Conservation (phyloP, 2,329 filamentous ascomycete genomes). For the Esteya vermicola region DNA sequence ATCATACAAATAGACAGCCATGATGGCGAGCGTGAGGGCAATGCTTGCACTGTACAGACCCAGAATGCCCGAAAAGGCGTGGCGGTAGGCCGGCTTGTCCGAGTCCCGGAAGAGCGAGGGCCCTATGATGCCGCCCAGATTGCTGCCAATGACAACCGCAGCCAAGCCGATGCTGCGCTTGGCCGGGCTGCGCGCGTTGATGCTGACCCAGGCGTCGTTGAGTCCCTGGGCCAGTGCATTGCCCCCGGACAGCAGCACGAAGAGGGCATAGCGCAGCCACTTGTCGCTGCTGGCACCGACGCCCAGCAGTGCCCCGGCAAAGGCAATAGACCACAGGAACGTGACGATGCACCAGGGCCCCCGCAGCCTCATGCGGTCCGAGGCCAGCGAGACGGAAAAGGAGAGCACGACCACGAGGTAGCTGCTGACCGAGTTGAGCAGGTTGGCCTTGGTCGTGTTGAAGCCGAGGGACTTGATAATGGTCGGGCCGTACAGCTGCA, state of each 20-base stretch:
- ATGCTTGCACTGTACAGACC: not conserved
- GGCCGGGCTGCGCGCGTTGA: not conserved
- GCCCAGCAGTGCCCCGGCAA: not conserved
- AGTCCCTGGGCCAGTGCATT: not conserved
- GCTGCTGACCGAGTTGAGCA: conserved; percentile 1
- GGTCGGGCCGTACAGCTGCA: not conserved
- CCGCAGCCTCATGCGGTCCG: not conserved
- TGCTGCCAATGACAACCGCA: conserved; percentile 1
- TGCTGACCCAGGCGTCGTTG: conserved; percentile 1
- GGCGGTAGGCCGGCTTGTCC: not conserved
- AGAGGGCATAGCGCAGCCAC: conserved; percentile 1
- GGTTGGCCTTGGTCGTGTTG: not conserved
- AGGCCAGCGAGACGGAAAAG: not conserved
- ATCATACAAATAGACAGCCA: not conserved
- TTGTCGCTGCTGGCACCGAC: not conserved
- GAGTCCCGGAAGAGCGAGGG: not conserved
- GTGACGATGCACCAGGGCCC: conserved; percentile 1
- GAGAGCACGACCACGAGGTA: not conserved
- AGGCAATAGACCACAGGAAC: not conserved
- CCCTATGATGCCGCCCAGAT: not conserved
- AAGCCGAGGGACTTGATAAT: conserved; percentile 1
- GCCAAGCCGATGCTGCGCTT: not conserved
- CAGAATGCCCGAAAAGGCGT: not conserved
- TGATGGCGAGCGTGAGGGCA: not conserved
- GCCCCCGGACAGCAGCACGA: not conserved